Evolutionary conservation across 2,329 filamentous ascomycete species (phyloP).

Genomic region (Neofusicoccum umdonicola): DNA sequence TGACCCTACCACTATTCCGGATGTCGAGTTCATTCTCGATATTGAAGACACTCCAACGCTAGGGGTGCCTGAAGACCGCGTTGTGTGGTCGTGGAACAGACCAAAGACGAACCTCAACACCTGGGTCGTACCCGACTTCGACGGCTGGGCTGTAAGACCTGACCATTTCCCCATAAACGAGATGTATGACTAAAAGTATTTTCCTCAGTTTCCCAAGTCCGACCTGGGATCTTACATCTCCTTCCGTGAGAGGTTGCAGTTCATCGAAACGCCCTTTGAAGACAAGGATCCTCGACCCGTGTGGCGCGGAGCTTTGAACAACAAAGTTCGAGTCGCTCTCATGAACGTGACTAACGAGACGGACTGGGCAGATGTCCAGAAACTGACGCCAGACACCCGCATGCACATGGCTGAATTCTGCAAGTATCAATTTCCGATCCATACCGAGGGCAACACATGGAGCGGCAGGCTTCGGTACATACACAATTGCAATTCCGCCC

Average conservation of each 20-base stretch:
- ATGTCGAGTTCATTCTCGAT: slow-evolving; percentile 16
- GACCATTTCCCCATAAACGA: not conserved
- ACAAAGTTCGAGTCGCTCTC: slow-evolving; percentile 24
- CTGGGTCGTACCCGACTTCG: slow-evolving; percentile 21
- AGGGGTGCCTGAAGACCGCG: slow-evolving; percentile 17
- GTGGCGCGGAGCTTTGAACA: slow-evolving; percentile 36
- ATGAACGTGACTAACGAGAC: slow-evolving; percentile 25
- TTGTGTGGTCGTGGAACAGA: slow-evolving; percentile 19
- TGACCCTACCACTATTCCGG: not conserved
- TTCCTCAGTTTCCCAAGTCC: not conserved
- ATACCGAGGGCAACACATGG: slow-evolving; percentile 30
- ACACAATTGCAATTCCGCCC: slow-evolving; percentile 41
- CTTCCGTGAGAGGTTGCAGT: slow-evolving; percentile 17
- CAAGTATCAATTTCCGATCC: slow-evolving; percentile 22
- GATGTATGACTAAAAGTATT: not conserved
- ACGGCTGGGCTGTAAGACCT: slow-evolving; percentile 20
- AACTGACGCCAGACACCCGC: slow-evolving; percentile 20
- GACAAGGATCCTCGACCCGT: slow-evolving; percentile 26
- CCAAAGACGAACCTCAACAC: slow-evolving; percentile 8
- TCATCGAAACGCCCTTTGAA: slow-evolving; percentile 21
- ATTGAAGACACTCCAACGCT: slow-evolving; percentile 1
- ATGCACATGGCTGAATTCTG: slow-evolving; percentile 27
- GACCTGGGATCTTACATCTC: slow-evolving; percentile 20
- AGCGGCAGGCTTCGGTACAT: slow-evolving; percentile 34
- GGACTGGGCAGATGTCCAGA: slow-evolving; percentile 29